phyloP scores from a whole-genome alignment of 768 basidiomycete genomes.

The Serpula lacrymans region DNA sequence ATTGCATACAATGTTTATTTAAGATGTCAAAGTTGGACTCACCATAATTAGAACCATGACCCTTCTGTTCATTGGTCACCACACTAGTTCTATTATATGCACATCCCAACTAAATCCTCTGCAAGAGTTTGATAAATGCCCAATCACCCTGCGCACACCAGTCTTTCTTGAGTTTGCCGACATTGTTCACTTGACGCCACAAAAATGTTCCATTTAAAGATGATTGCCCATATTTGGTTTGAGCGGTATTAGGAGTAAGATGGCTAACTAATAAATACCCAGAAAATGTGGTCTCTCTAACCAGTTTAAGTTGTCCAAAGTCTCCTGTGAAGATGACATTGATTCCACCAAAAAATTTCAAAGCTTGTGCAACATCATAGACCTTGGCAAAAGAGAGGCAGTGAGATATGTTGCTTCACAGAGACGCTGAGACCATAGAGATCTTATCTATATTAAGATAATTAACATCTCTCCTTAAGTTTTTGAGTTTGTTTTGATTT shows the following conservation, averaged over 20 bases:
- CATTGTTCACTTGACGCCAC: conserved; percentile 1
- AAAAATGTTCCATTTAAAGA: conserved; percentile 7
- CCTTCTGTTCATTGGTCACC: too few relatives aligned
- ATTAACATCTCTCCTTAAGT: conserved; percentile 12
- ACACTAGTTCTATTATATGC: too few relatives aligned
- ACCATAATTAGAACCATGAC: too few relatives aligned
- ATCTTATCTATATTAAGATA: conserved; percentile 21
- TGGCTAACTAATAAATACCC: conserved; percentile 6
- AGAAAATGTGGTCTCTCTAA: conserved; percentile 16
- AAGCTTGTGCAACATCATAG: conserved; percentile 8
- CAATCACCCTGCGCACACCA: conserved; percentile 11
- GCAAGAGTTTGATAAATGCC: background rate
- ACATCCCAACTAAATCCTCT: too few relatives aligned
- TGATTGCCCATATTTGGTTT: too few relatives aligned
- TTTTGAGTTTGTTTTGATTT: conserved; percentile 1
- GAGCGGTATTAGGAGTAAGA: too few relatives aligned
- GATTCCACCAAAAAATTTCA: conserved; percentile 24
- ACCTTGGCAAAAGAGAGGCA: too few relatives aligned
- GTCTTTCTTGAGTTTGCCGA: conserved; percentile 9
- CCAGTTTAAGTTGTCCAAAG: conserved; percentile 24
- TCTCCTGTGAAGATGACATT: conserved; percentile 31
- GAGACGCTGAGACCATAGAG: conserved; percentile 16
- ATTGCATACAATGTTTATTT: too few relatives aligned
- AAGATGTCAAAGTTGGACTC: background rate
- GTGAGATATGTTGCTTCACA: conserved; percentile 20